Base-by-base conservation (phyloP, 257 asterid genomes). In the Catharanthus roseus region DNA sequence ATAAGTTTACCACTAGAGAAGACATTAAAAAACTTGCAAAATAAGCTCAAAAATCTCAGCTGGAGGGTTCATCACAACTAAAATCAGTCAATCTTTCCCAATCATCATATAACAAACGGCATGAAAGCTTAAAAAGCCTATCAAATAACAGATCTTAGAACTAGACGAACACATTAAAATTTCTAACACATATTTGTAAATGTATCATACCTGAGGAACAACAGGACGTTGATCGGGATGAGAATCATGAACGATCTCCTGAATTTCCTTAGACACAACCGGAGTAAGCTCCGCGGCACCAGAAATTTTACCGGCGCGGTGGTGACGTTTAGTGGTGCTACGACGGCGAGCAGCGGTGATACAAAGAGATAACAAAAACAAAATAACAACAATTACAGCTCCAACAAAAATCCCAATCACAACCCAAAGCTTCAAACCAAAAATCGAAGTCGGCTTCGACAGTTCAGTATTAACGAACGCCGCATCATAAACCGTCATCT, bases 331-430 rank as follows among this genome's bases (percentile, higher is more conserved):
- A 1, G 71, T 65, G 69, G 77, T 62, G 65, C 75, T 77, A 38
- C 87, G 79, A 80, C 89, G 85, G 83, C 98, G 98, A 71, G 69
- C 83, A 71, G 95, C 90, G 72, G 96, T 85, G 81, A 89, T 71
- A 82, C 98, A 93, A 4, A 93, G 85, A 16, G 97, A 93, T 3
- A 87, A n/a, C 4, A 90, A 82, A 67, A 93, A 86, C 18, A 93
- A 82, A 31, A 90, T 82, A 21, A 93, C 85, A 62, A 90, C 96
- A 75, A 93, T 87, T 55, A 88, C 89, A 13, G 77, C 97, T 70
- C 98, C 98, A 19, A 86, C 86, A 63, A 89, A 80, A 70, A 93
- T 85, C 67, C 98, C 98, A 62, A 93, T 90, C 51, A 93, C 96
- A 55, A 84, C 93, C 96, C 96, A 86, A 28, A 93, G 84, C 47